Percentiles rank a stretch among this genome's conserved stretches.
These are phyloP conservation scores for Phoenix roebelenii DNA, from an alignment of 176 grass and related monocot genomes.

Conservation along the genomic window DNA sequence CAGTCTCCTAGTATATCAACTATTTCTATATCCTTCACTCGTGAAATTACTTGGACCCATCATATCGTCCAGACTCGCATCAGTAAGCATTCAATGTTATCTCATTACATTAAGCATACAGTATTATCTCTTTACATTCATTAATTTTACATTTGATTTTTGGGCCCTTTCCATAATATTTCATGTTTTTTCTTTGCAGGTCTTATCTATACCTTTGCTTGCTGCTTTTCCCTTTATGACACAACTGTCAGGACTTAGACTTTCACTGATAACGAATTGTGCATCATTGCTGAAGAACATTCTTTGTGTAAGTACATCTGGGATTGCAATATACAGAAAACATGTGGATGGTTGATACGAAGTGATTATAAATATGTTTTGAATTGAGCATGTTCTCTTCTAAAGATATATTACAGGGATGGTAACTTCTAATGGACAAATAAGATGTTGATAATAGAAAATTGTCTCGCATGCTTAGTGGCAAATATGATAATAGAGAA, in stretches of 20 bases:
- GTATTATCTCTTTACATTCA: neutral
- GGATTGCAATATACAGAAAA: no score
- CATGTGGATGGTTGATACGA: no score
- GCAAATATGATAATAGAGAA: no score
- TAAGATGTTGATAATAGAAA: no score
- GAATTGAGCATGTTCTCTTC: no score
- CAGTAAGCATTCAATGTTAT: constrained; percentile 29
- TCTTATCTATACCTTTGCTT: constrained; percentile 65
- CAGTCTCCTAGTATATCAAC: constrained; percentile 59
- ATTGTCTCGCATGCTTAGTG: no score
- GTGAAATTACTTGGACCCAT: constrained; percentile 41
- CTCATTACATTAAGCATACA: constrained; percentile 15
- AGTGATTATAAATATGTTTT: no score
- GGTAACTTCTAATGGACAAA: no score
- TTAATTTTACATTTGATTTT: neutral
- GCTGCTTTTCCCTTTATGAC: constrained; percentile 70
- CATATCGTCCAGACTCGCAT: constrained; percentile 34
- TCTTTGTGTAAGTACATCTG: constrained; percentile 38
- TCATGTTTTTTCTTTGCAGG: constrained; percentile 28
- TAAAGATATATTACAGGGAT: no score
- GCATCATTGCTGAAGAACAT: constrained; percentile 64
- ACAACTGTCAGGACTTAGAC: constrained; percentile 46
- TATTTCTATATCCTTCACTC: constrained; percentile 50
- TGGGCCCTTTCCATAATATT: neutral
- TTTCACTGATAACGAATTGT: constrained; percentile 38